These are phyloP conservation scores for Microdochium paspali DNA, from an alignment of 2,329 filamentous ascomycete genomes.

Conservation along the genomic window DNA sequence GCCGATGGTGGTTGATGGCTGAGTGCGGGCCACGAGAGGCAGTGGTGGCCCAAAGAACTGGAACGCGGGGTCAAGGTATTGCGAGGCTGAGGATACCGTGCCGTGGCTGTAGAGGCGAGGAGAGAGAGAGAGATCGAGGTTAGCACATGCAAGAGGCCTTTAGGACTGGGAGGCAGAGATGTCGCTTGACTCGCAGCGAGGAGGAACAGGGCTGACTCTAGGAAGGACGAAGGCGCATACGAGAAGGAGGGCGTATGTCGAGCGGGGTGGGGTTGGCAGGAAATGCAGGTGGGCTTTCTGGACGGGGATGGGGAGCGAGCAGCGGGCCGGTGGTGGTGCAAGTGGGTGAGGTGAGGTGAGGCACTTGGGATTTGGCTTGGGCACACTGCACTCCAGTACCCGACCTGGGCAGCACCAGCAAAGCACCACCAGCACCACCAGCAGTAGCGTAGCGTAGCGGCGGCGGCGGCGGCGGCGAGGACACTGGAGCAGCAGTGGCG, in stretches of 20 bases:
- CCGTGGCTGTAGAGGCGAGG: not conserved
- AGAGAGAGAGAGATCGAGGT: not conserved
- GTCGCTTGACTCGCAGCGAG: not conserved
- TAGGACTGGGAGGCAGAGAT: not conserved
- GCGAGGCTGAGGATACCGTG: not conserved
- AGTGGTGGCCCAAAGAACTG: not conserved
- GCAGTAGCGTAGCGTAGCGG: not conserved
- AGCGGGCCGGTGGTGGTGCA: not conserved
- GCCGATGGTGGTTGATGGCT: not conserved
- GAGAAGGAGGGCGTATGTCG: not conserved
- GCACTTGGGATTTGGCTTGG: too few relatives aligned
- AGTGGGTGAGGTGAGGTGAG: not conserved
- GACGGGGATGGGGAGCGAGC: conserved; percentile 1
- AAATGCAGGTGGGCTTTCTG: conserved; percentile 2
- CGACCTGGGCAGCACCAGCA: too few relatives aligned
- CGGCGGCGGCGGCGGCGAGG: not conserved
- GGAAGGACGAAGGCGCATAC: not conserved
- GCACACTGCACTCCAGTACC: too few relatives aligned
- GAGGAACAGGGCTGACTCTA: not conserved
- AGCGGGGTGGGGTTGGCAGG: conserved; percentile 1
- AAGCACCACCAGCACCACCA: not conserved
- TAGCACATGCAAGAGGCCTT: not conserved
- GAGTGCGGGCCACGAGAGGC: not conserved
- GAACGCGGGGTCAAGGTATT: not conserved
- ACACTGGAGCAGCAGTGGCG: too few relatives aligned